A percentile compares a stretch with the other conserved stretches of the same genome.
These are phyloP conservation scores for Rubus idaeus DNA, from an alignment of 306 rosid genomes.

Conservation along the genomic window DNA sequence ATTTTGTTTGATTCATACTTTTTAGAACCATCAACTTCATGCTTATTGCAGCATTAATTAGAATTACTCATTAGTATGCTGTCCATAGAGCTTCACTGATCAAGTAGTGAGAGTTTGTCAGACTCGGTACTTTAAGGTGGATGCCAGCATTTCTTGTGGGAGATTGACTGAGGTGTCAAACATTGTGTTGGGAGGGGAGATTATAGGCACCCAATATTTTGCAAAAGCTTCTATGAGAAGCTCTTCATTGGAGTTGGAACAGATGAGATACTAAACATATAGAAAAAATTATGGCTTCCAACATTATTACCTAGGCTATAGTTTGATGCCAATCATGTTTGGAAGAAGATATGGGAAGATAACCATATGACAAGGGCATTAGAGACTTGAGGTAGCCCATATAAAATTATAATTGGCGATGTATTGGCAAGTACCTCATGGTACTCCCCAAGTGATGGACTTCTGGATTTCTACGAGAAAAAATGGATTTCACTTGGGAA, in stretches of 20 bases:
- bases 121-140: not conserved
- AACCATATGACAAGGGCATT: not conserved
- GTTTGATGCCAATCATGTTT: not conserved
- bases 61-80: not conserved
- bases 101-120: not conserved
- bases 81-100: not conserved
- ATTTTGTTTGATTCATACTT: too few species aligned
- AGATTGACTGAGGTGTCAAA: not conserved
- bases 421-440: not conserved
- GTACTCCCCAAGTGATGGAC: not conserved
- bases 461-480: not conserved
- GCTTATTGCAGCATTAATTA: not conserved
- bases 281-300: not conserved
- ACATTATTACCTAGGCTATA: not conserved
- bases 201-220: not conserved
- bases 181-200: not conserved
- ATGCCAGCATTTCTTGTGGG: not conserved
- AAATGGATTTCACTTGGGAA: not conserved
- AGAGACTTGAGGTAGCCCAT: not conserved
- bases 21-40: too few species aligned
- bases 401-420: not conserved
- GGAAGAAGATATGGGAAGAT: constrained; percentile 1
- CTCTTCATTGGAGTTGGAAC: not conserved
- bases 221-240: not conserved
- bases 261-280: not conserved